Percentiles rank a stretch among this genome's conserved stretches.
phyloP scores from a whole-genome alignment of 2,329 filamentous ascomycete genomes.

The Aspergillus udagawae region DNA sequence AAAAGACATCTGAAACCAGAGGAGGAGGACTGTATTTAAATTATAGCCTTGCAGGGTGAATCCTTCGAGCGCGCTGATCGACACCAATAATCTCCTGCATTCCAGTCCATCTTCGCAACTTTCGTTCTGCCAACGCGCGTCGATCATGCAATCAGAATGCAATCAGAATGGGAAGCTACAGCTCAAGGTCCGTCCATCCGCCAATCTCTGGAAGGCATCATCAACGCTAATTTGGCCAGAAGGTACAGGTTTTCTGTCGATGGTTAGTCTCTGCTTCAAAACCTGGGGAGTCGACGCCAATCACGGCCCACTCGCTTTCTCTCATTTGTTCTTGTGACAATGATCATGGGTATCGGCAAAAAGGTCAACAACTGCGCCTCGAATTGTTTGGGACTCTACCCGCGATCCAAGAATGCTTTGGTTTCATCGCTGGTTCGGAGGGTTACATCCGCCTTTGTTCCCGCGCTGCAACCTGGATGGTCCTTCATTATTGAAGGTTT shows the following conservation, averaged over 20 bases:
- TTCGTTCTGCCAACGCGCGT: neutral
- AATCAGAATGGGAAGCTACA: neutral
- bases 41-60: neutral
- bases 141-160: neutral
- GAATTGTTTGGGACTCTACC: neutral
- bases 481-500: neutral
- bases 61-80: neutral
- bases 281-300: neutral
- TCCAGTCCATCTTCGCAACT: neutral
- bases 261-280: neutral
- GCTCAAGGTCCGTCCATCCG: neutral
- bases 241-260: neutral
- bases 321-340: neutral
- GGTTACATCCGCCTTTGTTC: conserved; percentile 7
- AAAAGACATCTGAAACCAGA: neutral
- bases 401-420: conserved; percentile 8
- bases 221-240: neutral
- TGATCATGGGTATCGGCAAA: neutral
- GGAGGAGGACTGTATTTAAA: neutral
- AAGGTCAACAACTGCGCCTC: neutral
- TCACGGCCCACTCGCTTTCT: neutral
- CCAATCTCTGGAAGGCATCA: neutral
- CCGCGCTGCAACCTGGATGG: neutral
- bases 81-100: neutral
- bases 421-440: conserved; percentile 8